These are phyloP conservation scores for Salix udensis DNA, from an alignment of 345 rosid genomes.

Conservation along the genomic window DNA sequence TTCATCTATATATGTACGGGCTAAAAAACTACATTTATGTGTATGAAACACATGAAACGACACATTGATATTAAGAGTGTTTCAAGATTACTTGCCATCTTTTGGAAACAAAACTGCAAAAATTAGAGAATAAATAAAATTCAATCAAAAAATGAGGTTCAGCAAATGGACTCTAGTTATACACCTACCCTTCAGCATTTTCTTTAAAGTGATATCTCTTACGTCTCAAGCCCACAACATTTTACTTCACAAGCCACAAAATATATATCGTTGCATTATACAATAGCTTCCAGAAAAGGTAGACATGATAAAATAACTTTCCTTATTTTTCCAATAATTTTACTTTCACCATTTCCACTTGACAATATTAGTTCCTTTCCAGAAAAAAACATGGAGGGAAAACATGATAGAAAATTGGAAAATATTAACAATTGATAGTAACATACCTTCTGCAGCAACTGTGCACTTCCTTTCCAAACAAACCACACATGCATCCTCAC, in stretches of 20 bases:
- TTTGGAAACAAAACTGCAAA: background rate
- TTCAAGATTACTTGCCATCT: background rate
- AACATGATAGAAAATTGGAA: background rate
- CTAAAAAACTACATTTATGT: background rate
- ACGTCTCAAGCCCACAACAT: background rate
- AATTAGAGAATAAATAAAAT: background rate
- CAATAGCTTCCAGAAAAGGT: background rate
- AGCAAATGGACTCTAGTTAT: background rate
- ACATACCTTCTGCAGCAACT: constrained; percentile 74
- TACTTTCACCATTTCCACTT: background rate
- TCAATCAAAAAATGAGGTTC: background rate
- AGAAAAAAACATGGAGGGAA: background rate
- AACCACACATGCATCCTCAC: constrained; percentile 78
- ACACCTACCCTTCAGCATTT: background rate
- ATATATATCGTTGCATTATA: background rate
- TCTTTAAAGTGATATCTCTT: background rate
- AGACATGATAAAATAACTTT: background rate
- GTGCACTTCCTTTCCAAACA: constrained; percentile 83
- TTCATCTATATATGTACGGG: background rate
- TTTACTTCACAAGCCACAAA: background rate
- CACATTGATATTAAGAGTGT: background rate
- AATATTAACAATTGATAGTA: background rate
- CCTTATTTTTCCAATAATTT: background rate
- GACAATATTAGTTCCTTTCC: background rate
- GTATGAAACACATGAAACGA: background rate